phyloP scores from a whole-genome alignment of 2,329 filamentous ascomycete species.

The Fusarium sp. region DNA sequence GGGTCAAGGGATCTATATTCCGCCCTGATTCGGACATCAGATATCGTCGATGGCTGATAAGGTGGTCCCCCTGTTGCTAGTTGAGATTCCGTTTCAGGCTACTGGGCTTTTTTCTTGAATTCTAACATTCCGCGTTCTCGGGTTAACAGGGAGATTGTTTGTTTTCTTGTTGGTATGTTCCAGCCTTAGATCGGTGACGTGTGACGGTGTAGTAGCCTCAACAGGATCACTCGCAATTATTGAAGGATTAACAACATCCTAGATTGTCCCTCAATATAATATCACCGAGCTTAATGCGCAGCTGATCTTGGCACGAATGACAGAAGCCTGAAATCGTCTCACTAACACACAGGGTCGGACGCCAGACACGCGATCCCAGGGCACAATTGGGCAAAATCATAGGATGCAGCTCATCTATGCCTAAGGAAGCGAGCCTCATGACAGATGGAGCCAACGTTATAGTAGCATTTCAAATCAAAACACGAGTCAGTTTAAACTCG shows the following conservation, averaged over 20 bases:
- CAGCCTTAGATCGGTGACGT: background rate
- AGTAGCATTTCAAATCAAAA: background rate
- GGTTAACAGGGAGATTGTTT: background rate
- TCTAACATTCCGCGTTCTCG: background rate
- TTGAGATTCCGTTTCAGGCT: background rate
- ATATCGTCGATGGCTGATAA: background rate
- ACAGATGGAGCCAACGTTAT: background rate
- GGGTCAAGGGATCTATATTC: slow-evolving; percentile 14
- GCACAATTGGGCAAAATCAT: background rate
- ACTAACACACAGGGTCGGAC: background rate
- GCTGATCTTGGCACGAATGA: slow-evolving; percentile 10
- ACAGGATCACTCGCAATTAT: background rate
- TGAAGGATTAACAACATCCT: background rate
- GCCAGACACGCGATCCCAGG: background rate
- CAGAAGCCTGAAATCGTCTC: slow-evolving; percentile 20
- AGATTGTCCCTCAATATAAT: background rate
- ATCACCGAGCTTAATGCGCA: background rate
- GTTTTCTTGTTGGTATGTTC: background rate
- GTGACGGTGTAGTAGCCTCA: background rate
- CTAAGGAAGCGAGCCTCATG: slow-evolving; percentile 19
- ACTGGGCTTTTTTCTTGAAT: background rate
- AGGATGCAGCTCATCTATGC: background rate
- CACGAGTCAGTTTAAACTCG: slow-evolving; percentile 17
- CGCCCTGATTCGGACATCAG: slow-evolving; percentile 1
- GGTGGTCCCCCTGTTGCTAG: background rate